These are phyloP conservation scores for Hydnomerulius pinastri DNA, from an alignment of 768 basidiomycete species.

Conservation along the genomic window DNA sequence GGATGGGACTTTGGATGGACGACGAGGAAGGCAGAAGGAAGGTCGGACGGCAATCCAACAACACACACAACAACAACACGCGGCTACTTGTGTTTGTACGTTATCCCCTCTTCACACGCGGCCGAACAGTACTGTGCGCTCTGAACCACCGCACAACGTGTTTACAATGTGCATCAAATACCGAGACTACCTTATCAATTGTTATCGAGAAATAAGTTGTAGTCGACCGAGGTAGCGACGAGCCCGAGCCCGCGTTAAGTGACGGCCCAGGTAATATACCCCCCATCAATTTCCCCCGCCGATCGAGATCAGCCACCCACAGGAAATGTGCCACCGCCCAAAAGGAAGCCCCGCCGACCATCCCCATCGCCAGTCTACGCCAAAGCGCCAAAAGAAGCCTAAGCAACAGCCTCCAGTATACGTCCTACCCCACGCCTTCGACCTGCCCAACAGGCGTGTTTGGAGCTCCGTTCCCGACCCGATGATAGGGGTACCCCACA, in stretches of 20 bases:
- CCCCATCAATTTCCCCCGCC: too few species aligned
- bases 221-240: too few species aligned
- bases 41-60: slow-evolving; percentile 8
- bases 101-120: slow-evolving; percentile 26
- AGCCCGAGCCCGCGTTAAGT: too few species aligned
- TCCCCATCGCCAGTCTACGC: too few species aligned
- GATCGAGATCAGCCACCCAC: too few species aligned
- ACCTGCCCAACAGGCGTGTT: background rate
- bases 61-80: slow-evolving; percentile 25
- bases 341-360: too few species aligned
- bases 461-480: background rate
- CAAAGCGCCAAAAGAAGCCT: background rate
- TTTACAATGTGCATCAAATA: slow-evolving; percentile 3
- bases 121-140: background rate
- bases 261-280: too few species aligned
- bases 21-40: slow-evolving; percentile 21
- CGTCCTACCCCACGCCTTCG: too few species aligned
- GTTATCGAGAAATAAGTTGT: too few species aligned
- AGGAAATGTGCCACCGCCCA: too few species aligned
- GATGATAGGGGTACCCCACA: background rate
- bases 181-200: too few species aligned
- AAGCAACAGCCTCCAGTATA: too few species aligned
- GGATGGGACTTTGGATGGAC: slow-evolving; percentile 9
- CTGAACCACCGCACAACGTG: background rate
- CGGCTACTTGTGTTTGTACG: slow-evolving; percentile 30